These are phyloP conservation scores for Neurospora pannonica DNA, from an alignment of 495 filamentous ascomycete genomes.

Conservation along the genomic window DNA sequence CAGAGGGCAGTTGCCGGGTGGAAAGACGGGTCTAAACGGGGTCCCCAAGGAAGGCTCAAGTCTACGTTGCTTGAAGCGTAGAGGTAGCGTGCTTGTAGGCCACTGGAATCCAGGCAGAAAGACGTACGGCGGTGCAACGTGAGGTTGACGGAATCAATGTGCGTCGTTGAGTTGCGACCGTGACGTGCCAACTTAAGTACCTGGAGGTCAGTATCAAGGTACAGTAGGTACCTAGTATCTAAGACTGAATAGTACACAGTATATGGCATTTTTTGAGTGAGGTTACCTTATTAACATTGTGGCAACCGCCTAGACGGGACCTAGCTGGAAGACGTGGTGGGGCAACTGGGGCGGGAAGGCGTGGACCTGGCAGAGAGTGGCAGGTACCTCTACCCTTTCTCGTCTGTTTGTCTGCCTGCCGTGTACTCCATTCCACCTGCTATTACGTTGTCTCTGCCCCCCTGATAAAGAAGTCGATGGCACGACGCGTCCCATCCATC, in stretches of 20 bases:
- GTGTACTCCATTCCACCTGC: background rate
- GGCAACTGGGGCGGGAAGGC: background rate
- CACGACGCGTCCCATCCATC: background rate
- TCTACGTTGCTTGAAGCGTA: background rate
- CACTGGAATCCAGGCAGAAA: background rate
- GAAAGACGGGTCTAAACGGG: background rate
- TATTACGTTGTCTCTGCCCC: background rate
- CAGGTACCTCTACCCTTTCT: background rate
- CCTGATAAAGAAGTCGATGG: background rate
- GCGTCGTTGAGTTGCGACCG: background rate
- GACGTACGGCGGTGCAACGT: background rate
- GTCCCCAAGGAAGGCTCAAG: background rate
- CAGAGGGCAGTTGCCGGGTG: background rate
- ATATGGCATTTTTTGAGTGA: background rate
- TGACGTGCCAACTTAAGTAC: background rate
- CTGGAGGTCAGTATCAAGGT: background rate
- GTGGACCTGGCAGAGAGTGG: background rate
- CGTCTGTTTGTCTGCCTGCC: background rate
- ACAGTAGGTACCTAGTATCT: background rate
- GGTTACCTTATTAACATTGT: background rate
- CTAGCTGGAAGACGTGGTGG: background rate
- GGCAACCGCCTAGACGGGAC: background rate
- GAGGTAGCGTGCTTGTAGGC: background rate
- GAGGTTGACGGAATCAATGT: background rate
- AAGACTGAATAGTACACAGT: background rate